phyloP scores from a whole-genome alignment of 1,139 yeast genomes.

The Taiozyma sp. region DNA sequence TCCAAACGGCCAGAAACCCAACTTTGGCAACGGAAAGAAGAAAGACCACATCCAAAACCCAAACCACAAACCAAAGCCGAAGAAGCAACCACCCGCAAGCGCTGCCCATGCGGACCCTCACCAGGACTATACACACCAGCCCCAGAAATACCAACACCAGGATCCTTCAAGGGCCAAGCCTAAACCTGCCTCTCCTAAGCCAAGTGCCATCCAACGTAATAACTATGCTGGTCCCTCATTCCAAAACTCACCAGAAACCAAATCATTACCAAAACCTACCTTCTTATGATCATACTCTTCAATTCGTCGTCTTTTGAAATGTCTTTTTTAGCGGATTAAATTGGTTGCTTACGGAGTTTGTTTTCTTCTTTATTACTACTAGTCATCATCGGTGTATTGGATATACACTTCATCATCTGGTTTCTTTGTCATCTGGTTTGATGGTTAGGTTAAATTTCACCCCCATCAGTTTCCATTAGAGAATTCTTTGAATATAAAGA shows the following conservation, averaged over 20 bases:
- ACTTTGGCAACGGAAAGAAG: constrained; percentile 8
- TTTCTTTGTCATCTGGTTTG: neutral
- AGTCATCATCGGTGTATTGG: neutral
- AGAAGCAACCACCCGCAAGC: neutral
- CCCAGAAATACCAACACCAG: neutral
- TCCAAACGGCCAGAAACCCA: constrained; percentile 13
- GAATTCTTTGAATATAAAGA: neutral
- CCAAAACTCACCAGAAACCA: constrained; percentile 4
- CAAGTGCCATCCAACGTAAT: neutral
- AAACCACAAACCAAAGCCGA: neutral
- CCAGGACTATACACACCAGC: neutral
- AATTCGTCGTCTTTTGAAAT: neutral
- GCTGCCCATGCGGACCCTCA: neutral
- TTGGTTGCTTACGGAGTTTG: neutral
- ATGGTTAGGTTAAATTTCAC: neutral
- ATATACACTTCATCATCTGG: neutral
- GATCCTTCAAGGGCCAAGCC: neutral
- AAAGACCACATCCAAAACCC: neutral
- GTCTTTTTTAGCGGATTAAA: neutral
- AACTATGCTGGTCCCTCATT: constrained; percentile 6
- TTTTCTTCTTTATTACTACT: neutral
- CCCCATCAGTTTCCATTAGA: neutral
- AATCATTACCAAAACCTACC: constrained; percentile 6
- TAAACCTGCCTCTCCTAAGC: neutral
- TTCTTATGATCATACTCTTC: constrained; percentile 3